Conservation (phyloP, 2,329 filamentous ascomycete genomes). For the Fusarium veterinarium region DNA sequence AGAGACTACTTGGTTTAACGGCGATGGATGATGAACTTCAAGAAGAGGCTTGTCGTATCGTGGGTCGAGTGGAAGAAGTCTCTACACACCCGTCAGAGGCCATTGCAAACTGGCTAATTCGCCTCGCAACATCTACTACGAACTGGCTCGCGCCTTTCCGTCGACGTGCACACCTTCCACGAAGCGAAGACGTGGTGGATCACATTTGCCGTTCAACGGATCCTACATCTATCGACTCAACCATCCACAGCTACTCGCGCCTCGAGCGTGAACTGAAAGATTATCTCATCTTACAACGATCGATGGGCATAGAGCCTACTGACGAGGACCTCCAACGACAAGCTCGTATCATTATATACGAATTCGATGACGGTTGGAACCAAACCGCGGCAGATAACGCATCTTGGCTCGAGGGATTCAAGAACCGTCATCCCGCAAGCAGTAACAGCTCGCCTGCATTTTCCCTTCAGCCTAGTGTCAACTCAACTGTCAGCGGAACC, state of each 20-base stretch:
- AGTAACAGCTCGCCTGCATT: conserved; percentile 42
- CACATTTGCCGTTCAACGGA: conserved; percentile 63
- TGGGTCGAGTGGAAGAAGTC: conserved; percentile 66
- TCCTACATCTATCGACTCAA: conserved; percentile 67
- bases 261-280: conserved; percentile 67
- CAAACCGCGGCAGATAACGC: conserved; percentile 70
- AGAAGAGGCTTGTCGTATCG: conserved; percentile 67
- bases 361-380: conserved; percentile 72
- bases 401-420: conserved; percentile 66
- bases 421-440: conserved; percentile 54
- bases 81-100: conserved; percentile 61
- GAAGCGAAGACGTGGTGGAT: conserved; percentile 65
- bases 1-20: conserved; percentile 66
- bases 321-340: conserved; percentile 67
- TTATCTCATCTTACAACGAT: conserved; percentile 59
- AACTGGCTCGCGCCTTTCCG: conserved; percentile 68
- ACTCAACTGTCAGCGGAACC: conserved; percentile 26
- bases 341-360: conserved; percentile 71
- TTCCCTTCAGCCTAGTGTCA: conserved; percentile 37
- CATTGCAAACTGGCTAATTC: conserved; percentile 67
- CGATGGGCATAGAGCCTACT: conserved; percentile 59
- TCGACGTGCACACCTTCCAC: conserved; percentile 66
- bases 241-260: conserved; percentile 67
- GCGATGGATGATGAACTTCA: conserved; percentile 71
- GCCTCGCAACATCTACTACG: conserved; percentile 61